phyloP scores from a whole-genome alignment of 2,329 filamentous ascomycete genomes.

The Rosellinia necatrix region DNA sequence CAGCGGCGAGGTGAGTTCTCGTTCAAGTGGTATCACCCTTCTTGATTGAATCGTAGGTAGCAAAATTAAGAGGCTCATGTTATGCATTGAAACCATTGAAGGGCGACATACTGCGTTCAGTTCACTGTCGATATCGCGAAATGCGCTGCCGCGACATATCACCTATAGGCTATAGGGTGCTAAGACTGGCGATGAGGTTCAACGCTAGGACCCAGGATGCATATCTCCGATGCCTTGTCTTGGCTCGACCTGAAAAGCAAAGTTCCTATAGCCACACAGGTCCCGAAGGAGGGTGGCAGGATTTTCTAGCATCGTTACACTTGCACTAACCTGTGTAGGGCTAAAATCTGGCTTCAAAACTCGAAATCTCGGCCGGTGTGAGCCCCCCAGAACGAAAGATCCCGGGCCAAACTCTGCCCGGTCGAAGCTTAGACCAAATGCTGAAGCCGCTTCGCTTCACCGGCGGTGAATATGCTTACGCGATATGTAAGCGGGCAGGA shows the following conservation, averaged over 20 bases:
- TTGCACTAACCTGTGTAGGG: neutral
- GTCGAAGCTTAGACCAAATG: neutral
- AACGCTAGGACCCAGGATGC: neutral
- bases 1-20: too few relatives aligned
- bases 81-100: neutral
- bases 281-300: neutral
- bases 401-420: neutral
- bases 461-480: slow-evolving; percentile 19
- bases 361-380: too few relatives aligned
- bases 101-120: neutral
- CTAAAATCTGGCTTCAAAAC: slow-evolving; percentile 1
- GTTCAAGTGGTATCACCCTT: neutral
- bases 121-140: neutral
- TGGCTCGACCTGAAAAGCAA: neutral
- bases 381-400: neutral
- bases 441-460: slow-evolving; percentile 1
- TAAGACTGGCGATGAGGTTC: neutral
- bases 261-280: slow-evolving; percentile 1
- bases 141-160: neutral
- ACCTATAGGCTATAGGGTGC: neutral
- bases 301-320: neutral
- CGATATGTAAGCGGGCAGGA: slow-evolving; percentile 16
- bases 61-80: neutral
- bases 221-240: neutral
- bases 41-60: neutral